Evolutionary conservation across 163 green algal genomes (phyloP), one percentile per base, ranked within the genome.

Genomic region (Scenedesmus sp.): DNA sequence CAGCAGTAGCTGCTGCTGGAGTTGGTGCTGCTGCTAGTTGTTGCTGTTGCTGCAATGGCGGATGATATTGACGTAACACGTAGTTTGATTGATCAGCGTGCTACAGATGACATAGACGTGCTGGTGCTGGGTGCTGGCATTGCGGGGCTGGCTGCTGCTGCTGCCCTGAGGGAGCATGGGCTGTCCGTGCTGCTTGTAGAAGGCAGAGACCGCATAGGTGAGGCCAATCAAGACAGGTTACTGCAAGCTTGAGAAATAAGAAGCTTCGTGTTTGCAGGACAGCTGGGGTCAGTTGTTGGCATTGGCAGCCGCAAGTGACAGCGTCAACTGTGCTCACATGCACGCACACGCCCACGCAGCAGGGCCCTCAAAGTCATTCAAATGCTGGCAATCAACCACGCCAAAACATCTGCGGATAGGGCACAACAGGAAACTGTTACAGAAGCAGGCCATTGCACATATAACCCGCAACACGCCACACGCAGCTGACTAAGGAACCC

Each of bases 111-210:
- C 4, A 23, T 79, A 52, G 70, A 91, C 18, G 54, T 86, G 9
- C 9, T 91, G 7, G 87, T 91, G 9, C 55, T 91, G 56, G 87
- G 70, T 23, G 73, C 87, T 46, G 87, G 87, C 56, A 66, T 86
- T 6, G 55, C 70, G 2, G 70, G 87, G 2, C 26, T 86, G 4
- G 73, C 87, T 62, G 87, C 87, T 16, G 86, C 86, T 55, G 18
- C 18, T 52, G 86, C 20, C 2, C 62, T 90, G 9, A 23, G 7
- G n/a, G 18, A 8, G n/a, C 16, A n/a, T 34, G 66, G 66, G 2
- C 8, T 90, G 1, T 83, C 86, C 15, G 60, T 90, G 66, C 67
- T 90, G n/a, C 15, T 90, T 10, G 66, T 90, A 34, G 86, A 90
- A 10, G 86, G n/a, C 8, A 59, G 86, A 23, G 52, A 90, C 46